Percentiles rank a stretch among this genome's conserved stretches.
Conservation (phyloP, 306 rosid species). For the Rosa lucieae region DNA sequence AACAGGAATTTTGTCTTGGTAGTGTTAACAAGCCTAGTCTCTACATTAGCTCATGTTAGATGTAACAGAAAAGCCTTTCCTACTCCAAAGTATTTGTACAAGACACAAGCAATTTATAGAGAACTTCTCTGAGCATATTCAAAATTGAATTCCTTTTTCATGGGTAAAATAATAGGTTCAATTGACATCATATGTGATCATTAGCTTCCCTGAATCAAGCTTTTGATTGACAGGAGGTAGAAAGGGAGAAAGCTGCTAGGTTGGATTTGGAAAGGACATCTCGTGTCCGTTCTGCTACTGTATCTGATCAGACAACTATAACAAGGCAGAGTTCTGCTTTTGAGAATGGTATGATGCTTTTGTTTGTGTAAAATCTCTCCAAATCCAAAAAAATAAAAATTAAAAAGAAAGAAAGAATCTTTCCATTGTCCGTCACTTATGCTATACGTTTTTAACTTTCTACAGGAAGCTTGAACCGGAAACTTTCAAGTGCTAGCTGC, state of each 20-base stretch:
- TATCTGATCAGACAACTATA: constrained; percentile 56
- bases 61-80: background rate
- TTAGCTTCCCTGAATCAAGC: constrained; percentile 27
- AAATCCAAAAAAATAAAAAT: no score
- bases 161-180: background rate
- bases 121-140: constrained; percentile 10
- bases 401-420: background rate
- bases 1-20: background rate
- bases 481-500: constrained; percentile 85
- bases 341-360: constrained; percentile 73
- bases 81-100: background rate
- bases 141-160: background rate
- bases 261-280: constrained; percentile 78
- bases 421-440: constrained; percentile 17
- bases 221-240: constrained; percentile 69
- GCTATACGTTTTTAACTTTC: constrained; percentile 15
- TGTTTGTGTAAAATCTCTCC: constrained; percentile 23
- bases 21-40: background rate
- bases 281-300: constrained; percentile 45
- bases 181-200: background rate
- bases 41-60: background rate
- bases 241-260: constrained; percentile 91
- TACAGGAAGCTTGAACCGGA: constrained; percentile 76
- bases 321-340: constrained; percentile 55
- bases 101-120: background rate